Evolutionary conservation across 2,329 filamentous ascomycete genomes (phyloP).

Genomic region (Coniochaeta prunicola): DNA sequence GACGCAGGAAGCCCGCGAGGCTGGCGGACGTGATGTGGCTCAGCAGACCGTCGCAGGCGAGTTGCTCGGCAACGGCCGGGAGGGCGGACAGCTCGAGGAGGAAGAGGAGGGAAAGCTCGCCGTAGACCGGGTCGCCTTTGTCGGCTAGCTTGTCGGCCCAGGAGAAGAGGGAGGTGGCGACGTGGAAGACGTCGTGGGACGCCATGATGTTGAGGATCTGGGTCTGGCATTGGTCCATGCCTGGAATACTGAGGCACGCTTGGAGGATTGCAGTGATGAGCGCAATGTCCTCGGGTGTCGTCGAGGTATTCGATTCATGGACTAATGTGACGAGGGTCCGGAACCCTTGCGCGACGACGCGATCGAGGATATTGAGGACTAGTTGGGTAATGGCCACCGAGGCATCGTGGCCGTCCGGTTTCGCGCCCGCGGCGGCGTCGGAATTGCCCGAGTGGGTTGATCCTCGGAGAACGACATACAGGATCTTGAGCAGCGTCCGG

Average conservation of each 20-base stretch:
- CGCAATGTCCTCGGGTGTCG: constrained; percentile 72
- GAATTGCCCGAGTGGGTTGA: constrained; percentile 37
- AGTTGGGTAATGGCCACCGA: constrained; percentile 47
- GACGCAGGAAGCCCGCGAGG: constrained; percentile 69
- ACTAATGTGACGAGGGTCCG: constrained; percentile 72
- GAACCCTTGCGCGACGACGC: constrained; percentile 76
- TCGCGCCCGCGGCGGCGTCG: constrained; percentile 20
- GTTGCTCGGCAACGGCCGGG: constrained; percentile 74
- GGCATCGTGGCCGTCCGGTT: constrained; percentile 17
- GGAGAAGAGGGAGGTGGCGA: constrained; percentile 81
- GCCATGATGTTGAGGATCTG: constrained; percentile 66
- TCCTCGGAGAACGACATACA: constrained; percentile 74
- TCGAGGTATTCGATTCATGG: constrained; percentile 62
- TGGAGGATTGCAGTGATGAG: constrained; percentile 85
- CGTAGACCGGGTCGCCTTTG: constrained; percentile 81
- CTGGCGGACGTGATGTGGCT: constrained; percentile 73
- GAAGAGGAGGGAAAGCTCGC: constrained; percentile 84
- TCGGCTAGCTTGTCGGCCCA: constrained; percentile 82
- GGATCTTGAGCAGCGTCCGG: constrained; percentile 71
- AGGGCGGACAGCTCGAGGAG: constrained; percentile 81
- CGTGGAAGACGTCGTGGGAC: constrained; percentile 67
- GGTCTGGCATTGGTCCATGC: constrained; percentile 62
- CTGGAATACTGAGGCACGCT: constrained; percentile 71
- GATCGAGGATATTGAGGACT: constrained; percentile 72
- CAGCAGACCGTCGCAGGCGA: constrained; percentile 81